A percentile compares a stretch with the other conserved stretches of the same genome.
Evolutionary conservation across 148 eudicot species (phyloP).

Genomic region (Rhododendron kiyosumense): DNA sequence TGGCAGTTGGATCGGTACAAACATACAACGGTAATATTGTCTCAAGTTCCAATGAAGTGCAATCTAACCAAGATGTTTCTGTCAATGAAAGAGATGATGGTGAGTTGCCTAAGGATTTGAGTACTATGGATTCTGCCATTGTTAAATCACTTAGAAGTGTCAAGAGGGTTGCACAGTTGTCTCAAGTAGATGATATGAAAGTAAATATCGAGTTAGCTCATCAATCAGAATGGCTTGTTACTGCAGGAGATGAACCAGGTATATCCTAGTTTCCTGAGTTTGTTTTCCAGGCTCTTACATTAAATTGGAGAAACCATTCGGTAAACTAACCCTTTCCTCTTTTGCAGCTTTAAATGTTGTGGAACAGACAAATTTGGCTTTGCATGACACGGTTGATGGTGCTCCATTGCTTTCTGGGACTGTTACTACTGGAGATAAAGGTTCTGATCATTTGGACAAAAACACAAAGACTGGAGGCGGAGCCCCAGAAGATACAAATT

Average conservation of each 20-base stretch:
- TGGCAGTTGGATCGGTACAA: slow-evolving; percentile 14
- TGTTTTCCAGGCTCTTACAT: neutral
- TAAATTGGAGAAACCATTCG: neutral
- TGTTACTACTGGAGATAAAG: slow-evolving; percentile 11
- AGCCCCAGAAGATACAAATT: slow-evolving; percentile 14
- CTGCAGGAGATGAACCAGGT: slow-evolving; percentile 34
- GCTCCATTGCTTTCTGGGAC: slow-evolving; percentile 13
- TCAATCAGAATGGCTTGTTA: slow-evolving; percentile 22
- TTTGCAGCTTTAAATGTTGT: slow-evolving; percentile 12
- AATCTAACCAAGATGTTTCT: slow-evolving; percentile 22
- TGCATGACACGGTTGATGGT: slow-evolving; percentile 15
- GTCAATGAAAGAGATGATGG: slow-evolving; percentile 16
- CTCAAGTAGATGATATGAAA: slow-evolving; percentile 21
- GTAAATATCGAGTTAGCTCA: slow-evolving; percentile 16
- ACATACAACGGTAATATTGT: slow-evolving; percentile 12
- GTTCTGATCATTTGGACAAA: slow-evolving; percentile 14
- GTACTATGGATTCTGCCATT: slow-evolving; percentile 17
- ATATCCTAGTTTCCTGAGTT: slow-evolving; percentile 1
- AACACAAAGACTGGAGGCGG: slow-evolving; percentile 14
- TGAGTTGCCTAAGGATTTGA: slow-evolving; percentile 15
- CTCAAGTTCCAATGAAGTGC: neutral
- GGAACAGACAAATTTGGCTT: neutral
- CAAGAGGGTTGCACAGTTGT: slow-evolving; percentile 13
- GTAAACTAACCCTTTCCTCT: neutral
- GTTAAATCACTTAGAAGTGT: slow-evolving; percentile 18